These are phyloP conservation scores for Botrytis medusae DNA, from an alignment of 2,329 filamentous ascomycete genomes.

Conservation along the genomic window DNA sequence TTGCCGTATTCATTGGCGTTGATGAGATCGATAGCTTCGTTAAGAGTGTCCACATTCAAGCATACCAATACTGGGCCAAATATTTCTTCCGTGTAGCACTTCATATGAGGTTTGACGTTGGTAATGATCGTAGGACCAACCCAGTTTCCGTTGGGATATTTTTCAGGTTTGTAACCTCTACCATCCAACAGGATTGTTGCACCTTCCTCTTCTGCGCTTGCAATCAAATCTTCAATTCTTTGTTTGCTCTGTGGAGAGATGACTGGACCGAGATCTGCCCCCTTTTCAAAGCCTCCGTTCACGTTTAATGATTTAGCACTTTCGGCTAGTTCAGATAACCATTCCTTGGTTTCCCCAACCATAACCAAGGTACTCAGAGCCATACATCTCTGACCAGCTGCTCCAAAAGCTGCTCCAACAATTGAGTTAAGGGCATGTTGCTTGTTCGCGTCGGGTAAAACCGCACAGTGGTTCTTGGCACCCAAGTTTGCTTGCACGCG, in stretches of 20 bases:
- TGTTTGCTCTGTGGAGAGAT: constrained; percentile 77
- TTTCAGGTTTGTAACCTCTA: constrained; percentile 68
- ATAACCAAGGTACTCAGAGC: constrained; percentile 79
- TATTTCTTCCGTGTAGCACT: constrained; percentile 82
- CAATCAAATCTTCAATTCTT: constrained; percentile 74
- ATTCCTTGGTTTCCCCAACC: constrained; percentile 81
- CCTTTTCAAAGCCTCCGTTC: constrained; percentile 78
- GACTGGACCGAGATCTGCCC: constrained; percentile 77
- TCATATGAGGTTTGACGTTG: constrained; percentile 77
- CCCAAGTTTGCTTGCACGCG: constrained; percentile 85
- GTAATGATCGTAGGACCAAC: constrained; percentile 80
- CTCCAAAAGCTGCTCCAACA: constrained; percentile 79
- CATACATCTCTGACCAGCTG: constrained; percentile 85
- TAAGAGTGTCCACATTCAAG: constrained; percentile 73
- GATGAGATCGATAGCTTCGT: constrained; percentile 78
- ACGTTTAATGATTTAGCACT: constrained; percentile 71
- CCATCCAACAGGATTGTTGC: constrained; percentile 82
- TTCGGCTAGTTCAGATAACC: constrained; percentile 76
- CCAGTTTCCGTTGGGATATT: constrained; percentile 86
- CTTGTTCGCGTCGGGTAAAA: constrained; percentile 85
- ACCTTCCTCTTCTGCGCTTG: constrained; percentile 75
- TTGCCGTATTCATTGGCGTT: constrained; percentile 87
- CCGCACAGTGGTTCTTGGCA: constrained; percentile 84
- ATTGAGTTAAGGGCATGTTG: constrained; percentile 86
- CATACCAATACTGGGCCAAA: constrained; percentile 84